Evolutionary conservation across 2,329 filamentous ascomycete species (phyloP).

Genomic region (Hypomyces rosellus): DNA sequence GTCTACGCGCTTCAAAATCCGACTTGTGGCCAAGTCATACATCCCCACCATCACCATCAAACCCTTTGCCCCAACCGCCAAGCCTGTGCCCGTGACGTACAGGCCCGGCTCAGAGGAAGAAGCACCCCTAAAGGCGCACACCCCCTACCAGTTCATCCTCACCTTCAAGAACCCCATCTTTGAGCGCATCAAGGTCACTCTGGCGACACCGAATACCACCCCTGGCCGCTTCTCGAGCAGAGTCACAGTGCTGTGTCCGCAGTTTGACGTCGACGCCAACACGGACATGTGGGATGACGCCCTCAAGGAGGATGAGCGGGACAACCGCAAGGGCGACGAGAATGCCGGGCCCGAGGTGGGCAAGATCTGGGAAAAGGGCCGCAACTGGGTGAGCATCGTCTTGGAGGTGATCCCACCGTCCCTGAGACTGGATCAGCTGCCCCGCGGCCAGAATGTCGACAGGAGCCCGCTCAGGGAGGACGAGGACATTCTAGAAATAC

Average conservation of each 20-base stretch:
- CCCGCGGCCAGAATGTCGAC: conserved; percentile 33
- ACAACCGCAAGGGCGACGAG: conserved; percentile 35
- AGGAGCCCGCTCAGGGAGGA: conserved; percentile 48
- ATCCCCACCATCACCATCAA: conserved; percentile 76
- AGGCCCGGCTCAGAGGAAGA: conserved; percentile 26
- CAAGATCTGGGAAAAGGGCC: conserved; percentile 90
- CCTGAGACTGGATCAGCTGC: conserved; percentile 35
- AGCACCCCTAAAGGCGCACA: conserved; percentile 46
- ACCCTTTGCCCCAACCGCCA: conserved; percentile 43
- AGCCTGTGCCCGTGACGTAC: conserved; percentile 28
- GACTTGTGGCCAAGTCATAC: conserved; percentile 79
- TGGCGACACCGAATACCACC: conserved; percentile 76
- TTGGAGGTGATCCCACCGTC: conserved; percentile 75
- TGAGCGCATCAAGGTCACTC: conserved; percentile 77
- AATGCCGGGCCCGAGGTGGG: conserved; percentile 66
- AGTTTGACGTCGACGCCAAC: conserved; percentile 91
- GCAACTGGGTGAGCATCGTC: conserved; percentile 93
- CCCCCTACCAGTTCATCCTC: conserved; percentile 71
- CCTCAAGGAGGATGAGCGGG: conserved; percentile 49
- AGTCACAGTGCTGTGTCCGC: conserved; percentile 88
- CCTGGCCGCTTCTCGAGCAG: conserved; percentile 70
- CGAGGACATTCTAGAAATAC: conserved; percentile 74
- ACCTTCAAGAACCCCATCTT: conserved; percentile 94
- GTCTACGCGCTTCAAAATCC: conserved; percentile 87
- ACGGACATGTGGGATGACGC: conserved; percentile 87